These are phyloP conservation scores for Phragmites australis DNA, from an alignment of 176 grass and related monocot species.

Conservation along the genomic window DNA sequence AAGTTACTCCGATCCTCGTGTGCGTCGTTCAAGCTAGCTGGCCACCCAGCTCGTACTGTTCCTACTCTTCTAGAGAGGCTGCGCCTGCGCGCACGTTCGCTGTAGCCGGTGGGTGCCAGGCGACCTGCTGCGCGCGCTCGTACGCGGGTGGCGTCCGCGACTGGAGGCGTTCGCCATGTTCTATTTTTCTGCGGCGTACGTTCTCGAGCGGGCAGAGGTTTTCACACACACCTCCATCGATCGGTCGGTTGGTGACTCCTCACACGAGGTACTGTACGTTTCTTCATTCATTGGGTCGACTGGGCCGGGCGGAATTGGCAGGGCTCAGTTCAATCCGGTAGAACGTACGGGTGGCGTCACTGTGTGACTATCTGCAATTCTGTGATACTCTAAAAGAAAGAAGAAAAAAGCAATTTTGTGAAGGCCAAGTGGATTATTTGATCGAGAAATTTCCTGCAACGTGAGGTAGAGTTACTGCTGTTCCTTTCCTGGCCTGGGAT, in stretches of 20 bases:
- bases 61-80: background rate
- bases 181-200: background rate
- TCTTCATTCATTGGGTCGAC: constrained; percentile 20
- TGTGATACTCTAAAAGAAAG: too few relatives aligned
- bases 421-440: background rate
- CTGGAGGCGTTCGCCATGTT: background rate
- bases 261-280: background rate
- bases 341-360: background rate
- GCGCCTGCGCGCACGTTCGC: too few relatives aligned
- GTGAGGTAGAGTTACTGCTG: background rate
- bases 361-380: background rate
- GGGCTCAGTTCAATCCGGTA: background rate
- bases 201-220: background rate
- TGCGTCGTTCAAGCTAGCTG: background rate
- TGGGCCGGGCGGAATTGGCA: background rate
- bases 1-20: background rate
- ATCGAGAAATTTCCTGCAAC: background rate
- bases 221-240: constrained; percentile 4
- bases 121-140: too few relatives aligned
- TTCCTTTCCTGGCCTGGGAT: background rate
- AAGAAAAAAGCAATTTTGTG: too few relatives aligned
- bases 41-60: background rate
- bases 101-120: too few relatives aligned
- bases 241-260: background rate
- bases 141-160: constrained; percentile 19